Evolutionary conservation across 1,284 basidiomycete genomes (phyloP).

Genomic region (Ustilago crameri): DNA sequence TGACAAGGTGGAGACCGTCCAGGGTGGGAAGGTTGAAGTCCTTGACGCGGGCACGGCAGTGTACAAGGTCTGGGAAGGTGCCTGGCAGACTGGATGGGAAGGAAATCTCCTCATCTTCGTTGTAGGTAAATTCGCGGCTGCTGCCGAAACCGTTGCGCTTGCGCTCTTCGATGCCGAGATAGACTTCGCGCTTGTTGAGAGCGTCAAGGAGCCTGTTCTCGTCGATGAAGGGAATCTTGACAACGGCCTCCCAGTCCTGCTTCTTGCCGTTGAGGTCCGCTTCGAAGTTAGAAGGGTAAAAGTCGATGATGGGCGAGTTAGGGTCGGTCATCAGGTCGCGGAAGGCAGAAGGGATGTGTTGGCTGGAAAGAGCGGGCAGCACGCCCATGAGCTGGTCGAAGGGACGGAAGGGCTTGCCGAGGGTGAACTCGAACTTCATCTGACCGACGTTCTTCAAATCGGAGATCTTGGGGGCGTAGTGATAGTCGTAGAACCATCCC

Average conservation of each 20-base stretch:
- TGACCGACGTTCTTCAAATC: conserved; percentile 82
- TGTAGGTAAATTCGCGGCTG: conserved; percentile 82
- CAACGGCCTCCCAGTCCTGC: conserved; percentile 97
- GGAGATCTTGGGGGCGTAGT: conserved; percentile 80
- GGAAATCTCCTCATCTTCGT: conserved; percentile 71
- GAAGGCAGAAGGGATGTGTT: conserved; percentile 86
- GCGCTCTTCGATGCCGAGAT: conserved; percentile 82
- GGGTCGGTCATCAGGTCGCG: conserved; percentile 89
- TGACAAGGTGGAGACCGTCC: conserved; percentile 81
- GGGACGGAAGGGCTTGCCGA: conserved; percentile 90
- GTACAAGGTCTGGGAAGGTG: conserved; percentile 90
- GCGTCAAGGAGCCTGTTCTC: conserved; percentile 81
- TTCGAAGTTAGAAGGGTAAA: conserved; percentile 91
- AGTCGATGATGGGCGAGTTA: conserved; percentile 89
- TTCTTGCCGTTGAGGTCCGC: conserved; percentile 98
- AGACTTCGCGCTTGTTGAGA: conserved; percentile 76
- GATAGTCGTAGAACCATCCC: conserved; percentile 99
- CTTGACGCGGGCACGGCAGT: conserved; percentile 82
- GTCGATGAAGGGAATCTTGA: conserved; percentile 99
- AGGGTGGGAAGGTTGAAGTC: conserved; percentile 84
- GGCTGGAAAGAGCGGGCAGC: conserved; percentile 86
- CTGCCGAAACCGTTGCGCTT: conserved; percentile 82
- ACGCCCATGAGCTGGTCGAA: conserved; percentile 99
- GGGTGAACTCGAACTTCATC: conserved; percentile 84
- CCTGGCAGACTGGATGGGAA: conserved; percentile 93